Base-by-base conservation (phyloP, 1,284 basidiomycete species). In the Papiliotrema nemorosa region DNA sequence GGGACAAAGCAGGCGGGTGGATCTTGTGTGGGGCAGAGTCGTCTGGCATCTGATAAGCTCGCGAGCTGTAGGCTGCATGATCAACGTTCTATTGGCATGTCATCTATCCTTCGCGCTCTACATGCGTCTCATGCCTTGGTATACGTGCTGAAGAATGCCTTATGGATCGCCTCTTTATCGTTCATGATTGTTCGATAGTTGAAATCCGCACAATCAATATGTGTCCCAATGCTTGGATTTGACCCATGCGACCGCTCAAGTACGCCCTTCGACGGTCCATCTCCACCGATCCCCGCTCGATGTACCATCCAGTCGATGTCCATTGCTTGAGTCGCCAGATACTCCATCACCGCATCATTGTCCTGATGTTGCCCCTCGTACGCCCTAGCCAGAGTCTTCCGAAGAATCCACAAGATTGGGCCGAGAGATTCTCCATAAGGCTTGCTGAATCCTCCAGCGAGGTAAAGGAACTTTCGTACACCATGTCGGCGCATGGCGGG, bases 251-350 rank as follows among this genome's bases (percentile, higher is more conserved):
- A 57, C 20, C 55, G 34, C 24, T 44, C 36, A 9, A 60, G 42
- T 3, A 7, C 31, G 16, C 58, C 58, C 47, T 60, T 60, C 20
- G 48, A 44, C 3, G 50, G 36, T 1, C 55, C 56, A 38, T 60
- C 58, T 20, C 42, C 45, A 10, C 35, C 36, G 16, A 60, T 60
- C 1, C 53, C 58, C 12, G 58, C 58, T 5, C 55, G 53, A 43
- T 60, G 58, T 13, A 53, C 56, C 4, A 57, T 55, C 58, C 58
- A 60, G 12, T 60, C 51, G 20, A 60, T 47, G 45, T 60, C 58
- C 3, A 48, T 53, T 5, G 53, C 55, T 44, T 58, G 43, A 1
- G 50, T 58, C 20, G 47, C 53, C 10, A 60, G 44, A 40, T 60
- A 60, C 35, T 60, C 56, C 50, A 58, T 53, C 26, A 58, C 58